phyloP scores from a whole-genome alignment of 2,329 filamentous ascomycete species.

The Scolecobasidium constrictum region DNA sequence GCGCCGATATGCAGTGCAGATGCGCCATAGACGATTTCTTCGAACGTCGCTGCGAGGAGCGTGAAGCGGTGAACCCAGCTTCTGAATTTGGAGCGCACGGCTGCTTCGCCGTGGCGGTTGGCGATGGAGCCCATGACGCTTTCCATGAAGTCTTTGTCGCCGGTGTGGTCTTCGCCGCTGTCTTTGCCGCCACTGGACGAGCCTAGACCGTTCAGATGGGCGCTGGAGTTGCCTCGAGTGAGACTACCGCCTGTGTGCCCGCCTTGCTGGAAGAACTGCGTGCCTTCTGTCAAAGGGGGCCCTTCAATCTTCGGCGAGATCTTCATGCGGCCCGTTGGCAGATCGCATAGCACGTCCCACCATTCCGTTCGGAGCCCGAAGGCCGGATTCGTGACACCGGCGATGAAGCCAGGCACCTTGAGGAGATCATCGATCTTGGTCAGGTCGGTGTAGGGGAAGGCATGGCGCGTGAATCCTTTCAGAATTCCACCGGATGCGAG shows the following conservation, averaged over 20 bases:
- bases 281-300: constrained; percentile 71
- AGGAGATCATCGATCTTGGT: constrained; percentile 96
- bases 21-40: constrained; percentile 89
- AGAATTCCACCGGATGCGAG: constrained; percentile 87
- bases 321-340: constrained; percentile 85
- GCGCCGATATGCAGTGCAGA: constrained; percentile 79
- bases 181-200: constrained; percentile 12
- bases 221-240: not conserved
- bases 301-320: constrained; percentile 82
- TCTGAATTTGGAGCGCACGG: constrained; percentile 84
- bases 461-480: constrained; percentile 86
- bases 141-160: constrained; percentile 81
- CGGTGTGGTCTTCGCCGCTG: constrained; percentile 54
- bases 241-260: constrained; percentile 13
- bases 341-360: constrained; percentile 95
- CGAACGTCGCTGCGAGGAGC: constrained; percentile 82
- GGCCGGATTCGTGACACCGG: constrained; percentile 92
- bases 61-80: constrained; percentile 94
- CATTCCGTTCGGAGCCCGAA: constrained; percentile 93
- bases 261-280: constrained; percentile 71
- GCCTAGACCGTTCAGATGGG: constrained; percentile 4
- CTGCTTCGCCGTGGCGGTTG: constrained; percentile 77
- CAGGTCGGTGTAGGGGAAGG: constrained; percentile 94
- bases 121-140: constrained; percentile 75
- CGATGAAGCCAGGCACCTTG: constrained; percentile 94